Percentiles rank a stretch among this genome's conserved stretches.
Evolutionary conservation across 306 rosid genomes (phyloP).

Genomic region (Quercus parvula): DNA sequence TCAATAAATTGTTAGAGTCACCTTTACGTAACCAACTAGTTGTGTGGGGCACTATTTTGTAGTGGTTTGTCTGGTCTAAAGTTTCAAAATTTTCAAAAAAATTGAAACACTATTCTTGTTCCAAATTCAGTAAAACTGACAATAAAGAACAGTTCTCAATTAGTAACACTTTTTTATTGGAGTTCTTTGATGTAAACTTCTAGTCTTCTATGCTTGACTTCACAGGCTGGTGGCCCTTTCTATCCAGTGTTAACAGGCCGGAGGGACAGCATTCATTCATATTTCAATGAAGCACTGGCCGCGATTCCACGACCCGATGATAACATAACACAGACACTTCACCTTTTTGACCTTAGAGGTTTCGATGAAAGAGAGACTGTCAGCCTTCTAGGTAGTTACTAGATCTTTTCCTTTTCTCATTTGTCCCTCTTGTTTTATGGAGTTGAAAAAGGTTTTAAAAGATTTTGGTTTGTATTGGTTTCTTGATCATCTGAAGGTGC

Average conservation of each 20-base stretch:
- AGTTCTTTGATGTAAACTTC: not conserved
- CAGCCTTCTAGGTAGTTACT: slow-evolving; percentile 66
- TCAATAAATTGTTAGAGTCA: not conserved
- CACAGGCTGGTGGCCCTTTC: too few relatives aligned
- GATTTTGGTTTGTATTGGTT: not conserved
- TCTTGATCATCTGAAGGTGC: slow-evolving; percentile 54
- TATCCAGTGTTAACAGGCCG: too few relatives aligned
- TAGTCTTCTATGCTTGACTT: too few relatives aligned
- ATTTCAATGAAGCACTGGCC: slow-evolving; percentile 45
- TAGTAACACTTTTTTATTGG: not conserved
- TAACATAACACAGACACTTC: slow-evolving; percentile 50
- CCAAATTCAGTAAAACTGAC: not conserved
- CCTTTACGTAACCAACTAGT: not conserved
- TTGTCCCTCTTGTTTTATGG: not conserved
- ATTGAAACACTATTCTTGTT: not conserved
- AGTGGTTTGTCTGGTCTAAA: not conserved
- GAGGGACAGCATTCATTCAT: slow-evolving; percentile 25
- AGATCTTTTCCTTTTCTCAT: not conserved
- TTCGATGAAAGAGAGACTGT: slow-evolving; percentile 79
- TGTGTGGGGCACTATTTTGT: not conserved
- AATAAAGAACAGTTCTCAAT: too few relatives aligned
- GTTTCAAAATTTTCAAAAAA: not conserved
- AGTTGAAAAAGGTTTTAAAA: not conserved
- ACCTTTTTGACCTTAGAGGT: slow-evolving; percentile 60
- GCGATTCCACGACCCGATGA: slow-evolving; percentile 76